Conservation (phyloP, 805 yeast species). For the Brettanomyces bruxellensis region DNA sequence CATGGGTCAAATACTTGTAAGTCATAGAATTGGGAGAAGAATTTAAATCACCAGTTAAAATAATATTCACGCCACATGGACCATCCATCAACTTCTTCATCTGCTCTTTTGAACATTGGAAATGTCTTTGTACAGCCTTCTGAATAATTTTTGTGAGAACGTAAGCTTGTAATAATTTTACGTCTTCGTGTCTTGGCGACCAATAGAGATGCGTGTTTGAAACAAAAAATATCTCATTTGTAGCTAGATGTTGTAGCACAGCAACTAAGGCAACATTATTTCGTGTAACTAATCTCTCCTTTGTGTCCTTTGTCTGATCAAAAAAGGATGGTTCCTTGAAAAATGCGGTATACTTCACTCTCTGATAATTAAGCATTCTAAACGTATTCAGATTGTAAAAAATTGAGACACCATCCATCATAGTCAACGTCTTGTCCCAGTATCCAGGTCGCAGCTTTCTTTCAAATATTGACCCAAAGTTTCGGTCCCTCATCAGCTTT, state of each 20-base stretch:
- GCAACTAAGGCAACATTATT: slow-evolving; percentile 53
- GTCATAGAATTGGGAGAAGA: slow-evolving; percentile 42
- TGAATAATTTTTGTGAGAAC: slow-evolving; percentile 28
- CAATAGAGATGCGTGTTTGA: slow-evolving; percentile 58
- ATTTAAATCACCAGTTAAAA: slow-evolving; percentile 52
- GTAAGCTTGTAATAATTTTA: slow-evolving; percentile 45
- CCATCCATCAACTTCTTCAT: slow-evolving; percentile 7
- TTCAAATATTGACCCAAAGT: slow-evolving; percentile 39
- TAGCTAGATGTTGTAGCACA: slow-evolving; percentile 34
- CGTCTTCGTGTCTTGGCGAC: slow-evolving; percentile 43
- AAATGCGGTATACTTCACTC: slow-evolving; percentile 25
- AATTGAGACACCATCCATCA: slow-evolving; percentile 54
- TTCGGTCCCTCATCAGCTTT: slow-evolving; percentile 11
- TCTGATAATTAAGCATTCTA: slow-evolving; percentile 26
- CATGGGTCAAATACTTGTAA: slow-evolving; percentile 31
- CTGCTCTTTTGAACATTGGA: slow-evolving; percentile 4
- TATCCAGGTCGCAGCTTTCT: slow-evolving; percentile 43
- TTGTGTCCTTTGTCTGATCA: slow-evolving; percentile 26
- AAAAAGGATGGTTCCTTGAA: slow-evolving; percentile 18
- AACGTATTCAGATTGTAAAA: slow-evolving; percentile 42
- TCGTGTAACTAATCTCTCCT: slow-evolving; percentile 30
- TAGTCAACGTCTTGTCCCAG: slow-evolving; percentile 38
- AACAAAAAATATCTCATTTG: slow-evolving; percentile 33
- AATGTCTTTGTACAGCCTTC: slow-evolving; percentile 19
- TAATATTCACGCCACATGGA: slow-evolving; percentile 23